Evolutionary conservation across 306 rosid species (phyloP).

Genomic region (Vigna hirtella): DNA sequence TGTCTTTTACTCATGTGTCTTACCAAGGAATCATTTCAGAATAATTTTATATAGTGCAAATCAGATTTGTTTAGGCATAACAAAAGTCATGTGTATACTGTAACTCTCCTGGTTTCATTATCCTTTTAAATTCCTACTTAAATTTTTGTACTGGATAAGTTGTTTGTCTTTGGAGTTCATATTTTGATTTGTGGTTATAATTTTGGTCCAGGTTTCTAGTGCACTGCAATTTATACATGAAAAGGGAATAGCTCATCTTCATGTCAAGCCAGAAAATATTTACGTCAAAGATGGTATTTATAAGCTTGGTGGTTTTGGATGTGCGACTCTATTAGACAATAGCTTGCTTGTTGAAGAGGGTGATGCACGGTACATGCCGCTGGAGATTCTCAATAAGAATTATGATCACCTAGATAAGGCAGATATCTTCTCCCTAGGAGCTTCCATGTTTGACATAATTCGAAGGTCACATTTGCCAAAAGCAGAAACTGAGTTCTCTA

Average conservation of each 20-base stretch:
- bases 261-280: conserved; percentile 83
- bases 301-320: conserved; percentile 94
- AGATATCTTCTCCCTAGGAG: conserved; percentile 54
- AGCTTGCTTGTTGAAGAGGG: conserved; percentile 87
- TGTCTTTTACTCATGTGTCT: too few species aligned
- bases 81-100: neutral
- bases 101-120: neutral
- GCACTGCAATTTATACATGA: conserved; percentile 67
- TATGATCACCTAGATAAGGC: conserved; percentile 73
- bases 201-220: conserved; percentile 55
- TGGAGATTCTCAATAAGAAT: conserved; percentile 71
- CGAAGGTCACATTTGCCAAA: neutral
- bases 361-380: conserved; percentile 90
- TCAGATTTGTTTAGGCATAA: too few species aligned
- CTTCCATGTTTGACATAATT: neutral
- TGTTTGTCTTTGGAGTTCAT: neutral
- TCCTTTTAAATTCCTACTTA: neutral
- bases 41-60: too few species aligned
- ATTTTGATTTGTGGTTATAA: conserved; percentile 12
- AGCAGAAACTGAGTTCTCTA: neutral
- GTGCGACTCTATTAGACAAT: conserved; percentile 69
- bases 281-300: conserved; percentile 71
- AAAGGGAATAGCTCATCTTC: conserved; percentile 75
- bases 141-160: neutral
- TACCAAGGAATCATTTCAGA: too few species aligned